Evolutionary conservation across 169 alveolate genomes (phyloP), one percentile per base, ranked within the genome.

Genomic region (Cryptosporidium parvum): DNA sequence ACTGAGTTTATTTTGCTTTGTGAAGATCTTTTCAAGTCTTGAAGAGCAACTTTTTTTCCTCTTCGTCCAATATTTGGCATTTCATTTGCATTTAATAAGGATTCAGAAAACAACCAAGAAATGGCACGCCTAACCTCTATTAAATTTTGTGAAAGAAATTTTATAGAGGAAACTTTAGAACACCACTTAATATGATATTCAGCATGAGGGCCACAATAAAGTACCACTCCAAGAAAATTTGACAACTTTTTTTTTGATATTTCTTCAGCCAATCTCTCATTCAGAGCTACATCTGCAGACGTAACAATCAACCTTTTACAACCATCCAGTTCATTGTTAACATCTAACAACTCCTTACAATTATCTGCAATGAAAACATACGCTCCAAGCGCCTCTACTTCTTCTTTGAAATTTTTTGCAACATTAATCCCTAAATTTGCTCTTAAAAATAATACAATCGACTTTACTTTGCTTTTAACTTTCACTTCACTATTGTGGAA

Each of bases 321-420:
- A 6, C 89, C 89, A 62, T 80, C 89, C 7, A 80, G 75, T 45
- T 80, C 89, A 44, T 65, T 65, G 62, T 62, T 62, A 29, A 80
- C 75, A 18, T 80, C 80, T 6, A 80, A 56, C 3, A 80, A 29
- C 16, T 62, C 68, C 52, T 44, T 62, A 21, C 80, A 80, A 45
- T 59, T 80, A 6, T 59, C 75, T 59, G 75, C 89, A 26, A 62
- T 42, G 53, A 61, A 59, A 33, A 80, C 75, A 80, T 80, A 80
- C n/a, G 89, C 75, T 29, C 89, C 89, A 62, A 80, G 89, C n/a
- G 89, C 52, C 39, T 80, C 89, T n/a, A 80, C 89, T 23, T 80
- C 89, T 67, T 80, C 69, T 44, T 80, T 80, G 42, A 80, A 80
- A 33, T 42, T 58, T 7, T 80, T 80, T 62, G 89, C 73, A 42